phyloP scores from a whole-genome alignment of 768 basidiomycete genomes.

The Leucocoprinus birnbaumii region DNA sequence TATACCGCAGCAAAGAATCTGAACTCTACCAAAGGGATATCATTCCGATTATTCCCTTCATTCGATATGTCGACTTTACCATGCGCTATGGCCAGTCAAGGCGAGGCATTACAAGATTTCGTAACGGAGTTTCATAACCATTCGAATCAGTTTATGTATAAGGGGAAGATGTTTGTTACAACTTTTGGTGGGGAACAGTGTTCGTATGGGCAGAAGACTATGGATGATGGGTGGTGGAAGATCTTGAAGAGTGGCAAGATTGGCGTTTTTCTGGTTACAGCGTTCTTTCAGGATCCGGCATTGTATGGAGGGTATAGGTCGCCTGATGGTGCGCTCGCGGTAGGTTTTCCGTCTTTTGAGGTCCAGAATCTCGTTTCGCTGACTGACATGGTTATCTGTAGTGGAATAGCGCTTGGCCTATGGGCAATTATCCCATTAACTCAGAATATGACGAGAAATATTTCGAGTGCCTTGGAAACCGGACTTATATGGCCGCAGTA shows the following conservation, averaged over 20 bases:
- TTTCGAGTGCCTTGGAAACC: conserved; percentile 22
- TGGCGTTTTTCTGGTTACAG: conserved; percentile 51
- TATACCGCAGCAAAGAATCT: conserved; percentile 31
- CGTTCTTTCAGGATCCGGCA: conserved; percentile 52
- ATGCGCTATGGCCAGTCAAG: conserved; percentile 33
- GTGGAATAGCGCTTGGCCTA: conserved; percentile 56
- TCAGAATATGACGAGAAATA: conserved; percentile 28
- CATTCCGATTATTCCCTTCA: conserved; percentile 46
- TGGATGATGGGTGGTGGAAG: conserved; percentile 42
- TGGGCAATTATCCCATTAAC: conserved; percentile 28
- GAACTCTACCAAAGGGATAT: not conserved
- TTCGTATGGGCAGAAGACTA: conserved; percentile 40
- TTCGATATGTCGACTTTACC: conserved; percentile 48
- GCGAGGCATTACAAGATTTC: conserved; percentile 30
- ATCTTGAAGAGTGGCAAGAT: conserved; percentile 23
- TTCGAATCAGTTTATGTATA: conserved; percentile 38
- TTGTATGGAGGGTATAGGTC: conserved; percentile 33
- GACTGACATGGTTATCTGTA: conserved; percentile 15
- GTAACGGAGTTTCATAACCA: conserved; percentile 35
- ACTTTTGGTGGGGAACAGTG: conserved; percentile 56
- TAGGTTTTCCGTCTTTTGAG: conserved; percentile 20
- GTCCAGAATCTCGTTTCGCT: no score
- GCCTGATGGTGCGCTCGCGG: conserved; percentile 52
- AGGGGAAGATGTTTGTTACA: conserved; percentile 40
- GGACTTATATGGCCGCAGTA: conserved; percentile 41